These are phyloP conservation scores for Isatis tinctoria DNA, from an alignment of 345 rosid species.

Conservation along the genomic window DNA sequence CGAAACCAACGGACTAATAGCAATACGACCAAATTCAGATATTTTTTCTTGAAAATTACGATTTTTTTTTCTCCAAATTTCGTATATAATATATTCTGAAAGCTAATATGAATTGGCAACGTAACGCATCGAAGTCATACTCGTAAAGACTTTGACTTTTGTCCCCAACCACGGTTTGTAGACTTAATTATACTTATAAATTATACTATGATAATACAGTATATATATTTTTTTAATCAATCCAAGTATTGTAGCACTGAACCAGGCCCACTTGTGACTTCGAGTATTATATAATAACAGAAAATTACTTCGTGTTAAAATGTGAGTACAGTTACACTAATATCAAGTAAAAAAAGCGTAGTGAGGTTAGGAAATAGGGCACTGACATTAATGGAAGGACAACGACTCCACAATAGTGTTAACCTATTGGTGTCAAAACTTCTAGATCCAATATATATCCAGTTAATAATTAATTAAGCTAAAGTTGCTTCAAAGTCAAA, in stretches of 20 bases:
- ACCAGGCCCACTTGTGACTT: not conserved
- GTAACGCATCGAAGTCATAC: not conserved
- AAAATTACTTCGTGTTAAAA: not conserved
- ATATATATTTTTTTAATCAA: no score
- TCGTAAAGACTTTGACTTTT: slow-evolving; percentile 18
- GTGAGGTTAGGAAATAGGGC: slow-evolving; percentile 28
- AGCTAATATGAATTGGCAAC: slow-evolving; percentile 20
- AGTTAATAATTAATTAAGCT: not conserved
- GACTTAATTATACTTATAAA: not conserved
- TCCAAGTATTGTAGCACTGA: not conserved
- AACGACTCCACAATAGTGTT: slow-evolving; percentile 14
- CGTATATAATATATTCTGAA: not conserved
- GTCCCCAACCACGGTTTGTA: slow-evolving; percentile 7
- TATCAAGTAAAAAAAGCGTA: slow-evolving; percentile 9
- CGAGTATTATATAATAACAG: not conserved
- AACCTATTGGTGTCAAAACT: slow-evolving; percentile 3
- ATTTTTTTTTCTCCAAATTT: no score
- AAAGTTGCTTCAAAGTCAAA: slow-evolving; percentile 10
- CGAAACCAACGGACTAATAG: not conserved
- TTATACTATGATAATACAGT: not conserved
- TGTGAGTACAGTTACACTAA: not conserved
- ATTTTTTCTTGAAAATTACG: not conserved
- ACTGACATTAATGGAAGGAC: slow-evolving; percentile 29
- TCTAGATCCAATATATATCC: slow-evolving; percentile 16
- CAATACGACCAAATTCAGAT: not conserved